Conservation (phyloP, 78 protist genomes). For the Cavenderia fasciculata region DNA sequence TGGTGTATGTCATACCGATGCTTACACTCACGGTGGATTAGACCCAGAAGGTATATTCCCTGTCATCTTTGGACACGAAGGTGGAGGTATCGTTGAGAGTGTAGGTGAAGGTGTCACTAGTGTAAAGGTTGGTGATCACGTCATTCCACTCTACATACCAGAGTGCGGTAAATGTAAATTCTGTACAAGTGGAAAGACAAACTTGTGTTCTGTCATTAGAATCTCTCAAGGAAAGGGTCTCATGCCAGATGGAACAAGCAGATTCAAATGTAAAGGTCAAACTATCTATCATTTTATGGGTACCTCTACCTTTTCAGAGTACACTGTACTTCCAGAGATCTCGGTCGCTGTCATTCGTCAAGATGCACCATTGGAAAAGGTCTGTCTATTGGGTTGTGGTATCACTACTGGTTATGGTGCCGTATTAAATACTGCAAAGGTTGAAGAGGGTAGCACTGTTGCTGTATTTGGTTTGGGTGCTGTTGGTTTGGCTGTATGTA, state of each 20-base stretch:
- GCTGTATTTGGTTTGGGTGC: conserved; percentile 94
- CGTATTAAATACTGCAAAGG: conserved; percentile 84
- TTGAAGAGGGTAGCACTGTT: conserved; percentile 68
- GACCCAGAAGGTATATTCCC: conserved; percentile 94
- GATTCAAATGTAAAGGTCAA: conserved; percentile 88
- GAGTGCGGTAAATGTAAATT: conserved; percentile 88
- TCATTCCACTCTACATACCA: conserved; percentile 91
- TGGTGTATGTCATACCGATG: conserved; percentile 97
- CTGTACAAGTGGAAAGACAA: conserved; percentile 89
- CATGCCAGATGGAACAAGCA: conserved; percentile 93
- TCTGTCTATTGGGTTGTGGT: conserved; percentile 81
- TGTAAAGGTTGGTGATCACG: conserved; percentile 88
- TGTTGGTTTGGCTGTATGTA: conserved; percentile 85
- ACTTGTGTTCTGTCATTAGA: conserved; percentile 88
- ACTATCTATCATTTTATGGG: conserved; percentile 91
- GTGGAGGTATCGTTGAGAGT: conserved; percentile 93
- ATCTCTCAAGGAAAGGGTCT: conserved; percentile 91
- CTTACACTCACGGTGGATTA: conserved; percentile 80
- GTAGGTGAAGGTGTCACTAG: conserved; percentile 96
- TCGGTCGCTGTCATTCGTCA: conserved; percentile 80
- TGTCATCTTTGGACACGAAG: conserved; percentile 96
- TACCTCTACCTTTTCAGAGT: conserved; percentile 86
- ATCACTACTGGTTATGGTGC: conserved; percentile 91
- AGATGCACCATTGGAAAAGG: conserved; percentile 85
- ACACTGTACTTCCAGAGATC: conserved; percentile 94